Evolutionary conservation across 345 rosid genomes (phyloP).

Genomic region (Eucalyptus victrix): DNA sequence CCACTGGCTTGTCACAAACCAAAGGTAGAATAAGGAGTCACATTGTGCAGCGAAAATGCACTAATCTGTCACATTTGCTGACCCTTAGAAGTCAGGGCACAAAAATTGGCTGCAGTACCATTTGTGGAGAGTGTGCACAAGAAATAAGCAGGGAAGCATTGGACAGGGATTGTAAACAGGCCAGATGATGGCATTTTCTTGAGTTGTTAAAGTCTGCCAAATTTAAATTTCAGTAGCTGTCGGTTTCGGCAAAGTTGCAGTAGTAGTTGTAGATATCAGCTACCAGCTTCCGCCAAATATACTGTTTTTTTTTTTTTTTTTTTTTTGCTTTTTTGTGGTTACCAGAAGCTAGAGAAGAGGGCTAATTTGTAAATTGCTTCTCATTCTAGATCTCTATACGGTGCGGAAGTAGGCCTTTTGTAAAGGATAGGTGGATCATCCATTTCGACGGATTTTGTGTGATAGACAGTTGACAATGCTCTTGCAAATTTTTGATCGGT

Average conservation of each 20-base stretch:
- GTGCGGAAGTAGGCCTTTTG: background rate
- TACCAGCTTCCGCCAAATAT: background rate
- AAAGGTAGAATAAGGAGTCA: constrained; percentile 41
- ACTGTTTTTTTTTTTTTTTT: background rate
- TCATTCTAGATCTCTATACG: background rate
- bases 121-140: constrained; percentile 92
- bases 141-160: constrained; percentile 74
- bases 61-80: constrained; percentile 67
- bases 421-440: background rate
- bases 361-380: background rate
- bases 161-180: constrained; percentile 9
- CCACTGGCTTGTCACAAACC: constrained; percentile 2
- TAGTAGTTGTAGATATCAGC: background rate
- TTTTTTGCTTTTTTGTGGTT: background rate
- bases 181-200: background rate
- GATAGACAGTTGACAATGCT: background rate
- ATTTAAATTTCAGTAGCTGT: background rate
- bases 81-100: constrained; percentile 91
- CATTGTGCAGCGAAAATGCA: constrained; percentile 53
- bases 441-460: background rate
- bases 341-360: background rate
- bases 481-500: background rate
- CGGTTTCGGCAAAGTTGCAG: background rate
- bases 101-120: constrained; percentile 60
- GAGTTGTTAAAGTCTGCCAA: background rate